Conservation (phyloP, 306 rosid species). For the Castanea sativa region DNA sequence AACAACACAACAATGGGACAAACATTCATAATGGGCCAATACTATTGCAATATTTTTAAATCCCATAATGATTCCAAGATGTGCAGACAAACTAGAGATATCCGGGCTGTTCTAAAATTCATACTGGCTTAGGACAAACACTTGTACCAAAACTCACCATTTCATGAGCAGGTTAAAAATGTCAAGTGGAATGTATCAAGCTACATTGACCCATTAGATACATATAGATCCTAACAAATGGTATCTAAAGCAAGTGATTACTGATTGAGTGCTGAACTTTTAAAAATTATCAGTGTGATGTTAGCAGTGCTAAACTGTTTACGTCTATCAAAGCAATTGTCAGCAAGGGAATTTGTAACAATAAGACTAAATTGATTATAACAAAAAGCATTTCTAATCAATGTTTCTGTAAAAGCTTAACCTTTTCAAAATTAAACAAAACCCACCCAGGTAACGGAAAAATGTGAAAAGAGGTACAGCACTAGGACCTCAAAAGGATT, state of each 20-base stretch:
- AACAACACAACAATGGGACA: background rate
- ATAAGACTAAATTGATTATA: background rate
- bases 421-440: background rate
- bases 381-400: background rate
- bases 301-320: background rate
- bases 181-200: background rate
- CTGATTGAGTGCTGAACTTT: background rate
- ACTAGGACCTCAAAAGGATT: background rate
- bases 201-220: background rate
- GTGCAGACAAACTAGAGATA: background rate
- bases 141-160: background rate
- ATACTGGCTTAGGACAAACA: background rate
- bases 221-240: background rate
- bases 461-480: background rate
- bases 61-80: background rate
- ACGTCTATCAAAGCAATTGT: background rate
- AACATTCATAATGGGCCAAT: background rate
- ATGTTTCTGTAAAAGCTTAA: background rate
- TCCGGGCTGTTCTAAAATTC: background rate
- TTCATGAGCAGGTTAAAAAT: background rate
- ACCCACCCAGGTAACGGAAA: background rate
- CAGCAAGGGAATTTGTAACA: background rate
- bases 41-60: background rate
- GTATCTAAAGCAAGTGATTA: background rate
- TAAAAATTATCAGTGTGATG: background rate